phyloP scores from a whole-genome alignment of 371 early-diverging fungal species.

The Blastocladiella emersonii region DNA sequence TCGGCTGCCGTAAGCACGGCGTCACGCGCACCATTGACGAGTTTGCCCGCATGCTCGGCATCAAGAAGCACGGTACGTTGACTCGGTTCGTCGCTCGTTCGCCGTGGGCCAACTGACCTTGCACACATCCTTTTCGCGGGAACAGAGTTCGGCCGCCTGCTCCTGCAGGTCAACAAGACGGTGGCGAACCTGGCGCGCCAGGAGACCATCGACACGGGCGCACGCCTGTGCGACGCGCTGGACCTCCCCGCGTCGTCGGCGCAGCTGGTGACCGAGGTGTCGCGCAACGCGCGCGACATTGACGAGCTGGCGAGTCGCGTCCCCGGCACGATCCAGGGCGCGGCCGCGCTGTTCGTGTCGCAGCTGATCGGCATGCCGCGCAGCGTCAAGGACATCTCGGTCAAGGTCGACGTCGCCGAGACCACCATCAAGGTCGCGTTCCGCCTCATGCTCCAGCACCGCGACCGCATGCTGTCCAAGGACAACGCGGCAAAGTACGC shows the following conservation, averaged over 20 bases:
- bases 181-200: background rate
- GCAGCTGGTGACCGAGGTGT: background rate
- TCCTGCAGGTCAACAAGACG: background rate
- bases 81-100: background rate
- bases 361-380: background rate
- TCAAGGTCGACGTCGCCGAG: background rate
- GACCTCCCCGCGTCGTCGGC: background rate
- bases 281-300: background rate
- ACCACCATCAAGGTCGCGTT: no score
- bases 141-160: background rate
- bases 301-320: background rate
- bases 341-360: background rate
- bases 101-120: background rate
- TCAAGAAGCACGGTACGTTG: background rate
- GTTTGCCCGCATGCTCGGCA: background rate
- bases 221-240: background rate
- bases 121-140: background rate
- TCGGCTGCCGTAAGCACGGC: background rate
- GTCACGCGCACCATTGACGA: background rate
- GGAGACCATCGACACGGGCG: background rate
- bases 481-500: no score
- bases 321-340: background rate
- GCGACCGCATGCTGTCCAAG: no score
- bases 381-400: background rate
- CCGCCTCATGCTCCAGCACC: no score